Conservation (phyloP, 1,284 basidiomycete genomes). For the Schizophyllum amplum region DNA sequence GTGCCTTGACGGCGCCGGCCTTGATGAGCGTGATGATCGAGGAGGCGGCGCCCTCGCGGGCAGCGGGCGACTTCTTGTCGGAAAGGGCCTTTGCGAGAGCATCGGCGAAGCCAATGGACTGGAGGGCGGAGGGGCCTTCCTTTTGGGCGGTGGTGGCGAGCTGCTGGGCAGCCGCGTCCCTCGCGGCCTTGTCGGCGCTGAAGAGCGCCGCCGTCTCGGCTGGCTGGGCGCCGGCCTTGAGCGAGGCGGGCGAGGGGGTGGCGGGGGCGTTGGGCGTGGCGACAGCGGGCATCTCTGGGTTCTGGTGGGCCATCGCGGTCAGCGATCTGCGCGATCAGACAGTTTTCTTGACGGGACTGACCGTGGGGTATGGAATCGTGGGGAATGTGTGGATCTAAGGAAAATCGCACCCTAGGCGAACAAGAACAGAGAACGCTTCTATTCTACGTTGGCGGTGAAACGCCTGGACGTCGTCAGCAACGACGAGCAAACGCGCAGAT, state of each 20-base stretch:
- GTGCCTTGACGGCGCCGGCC: slow-evolving; percentile 65
- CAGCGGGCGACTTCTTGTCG: slow-evolving; percentile 86
- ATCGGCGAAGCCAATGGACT: slow-evolving; percentile 63
- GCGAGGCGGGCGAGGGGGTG: slow-evolving; percentile 38
- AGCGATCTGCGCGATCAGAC: neutral
- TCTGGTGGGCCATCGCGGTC: neutral
- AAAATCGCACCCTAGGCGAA: neutral
- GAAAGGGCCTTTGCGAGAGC: slow-evolving; percentile 80
- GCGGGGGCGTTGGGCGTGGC: slow-evolving; percentile 54
- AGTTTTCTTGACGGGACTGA: neutral
- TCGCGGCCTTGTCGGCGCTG: slow-evolving; percentile 64
- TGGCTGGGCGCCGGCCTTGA: slow-evolving; percentile 39
- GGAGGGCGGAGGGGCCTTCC: slow-evolving; percentile 80
- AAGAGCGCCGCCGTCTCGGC: slow-evolving; percentile 64
- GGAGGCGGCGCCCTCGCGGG: slow-evolving; percentile 78
- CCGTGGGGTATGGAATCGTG: neutral
- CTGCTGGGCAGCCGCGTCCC: slow-evolving; percentile 61
- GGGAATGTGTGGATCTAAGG: neutral
- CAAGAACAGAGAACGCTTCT: neutral
- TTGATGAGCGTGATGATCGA: slow-evolving; percentile 69
- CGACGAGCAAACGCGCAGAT: neutral
- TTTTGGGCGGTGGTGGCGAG: slow-evolving; percentile 75
- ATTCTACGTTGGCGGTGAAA: neutral
- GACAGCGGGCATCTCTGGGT: slow-evolving; percentile 53
- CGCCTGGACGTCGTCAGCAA: neutral